Conservation (phyloP, 805 yeast genomes). For the Myxozyma kluyveri region DNA sequence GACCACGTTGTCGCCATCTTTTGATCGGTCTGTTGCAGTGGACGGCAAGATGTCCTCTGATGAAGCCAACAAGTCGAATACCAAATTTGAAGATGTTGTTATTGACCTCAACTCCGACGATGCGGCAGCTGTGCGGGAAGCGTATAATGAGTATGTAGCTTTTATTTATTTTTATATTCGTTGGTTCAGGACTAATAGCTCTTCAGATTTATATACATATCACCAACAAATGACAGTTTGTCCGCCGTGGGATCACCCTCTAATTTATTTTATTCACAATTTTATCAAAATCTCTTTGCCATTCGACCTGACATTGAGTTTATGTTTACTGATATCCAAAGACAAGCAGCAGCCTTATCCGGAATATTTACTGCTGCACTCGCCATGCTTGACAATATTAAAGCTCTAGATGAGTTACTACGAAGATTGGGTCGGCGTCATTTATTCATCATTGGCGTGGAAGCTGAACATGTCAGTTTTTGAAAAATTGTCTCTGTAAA, state of each 20-base stretch:
- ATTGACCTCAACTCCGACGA: slow-evolving; percentile 26
- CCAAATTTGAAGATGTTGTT: slow-evolving; percentile 17
- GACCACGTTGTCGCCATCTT: too few species aligned
- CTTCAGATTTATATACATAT: slow-evolving; percentile 20
- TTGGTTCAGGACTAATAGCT: background rate
- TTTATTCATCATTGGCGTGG: slow-evolving; percentile 56
- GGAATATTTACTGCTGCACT: slow-evolving; percentile 59
- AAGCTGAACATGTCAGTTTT: slow-evolving; percentile 40
- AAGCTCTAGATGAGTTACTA: slow-evolving; percentile 50
- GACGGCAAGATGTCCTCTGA: too few species aligned
- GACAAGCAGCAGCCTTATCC: slow-evolving; percentile 63
- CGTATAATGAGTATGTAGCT: slow-evolving; percentile 20
- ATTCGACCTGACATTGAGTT: slow-evolving; percentile 50
- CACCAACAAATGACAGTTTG: slow-evolving; percentile 16
- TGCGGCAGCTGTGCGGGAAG: slow-evolving; percentile 19
- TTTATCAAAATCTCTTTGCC: slow-evolving; percentile 53
- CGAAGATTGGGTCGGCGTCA: slow-evolving; percentile 56
- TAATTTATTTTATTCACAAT: slow-evolving; percentile 52
- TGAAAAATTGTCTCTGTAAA: too few species aligned
- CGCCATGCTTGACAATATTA: slow-evolving; percentile 51
- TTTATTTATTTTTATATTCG: background rate
- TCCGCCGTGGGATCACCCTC: slow-evolving; percentile 22
- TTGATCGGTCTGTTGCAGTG: too few species aligned
- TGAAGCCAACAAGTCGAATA: too few species aligned
- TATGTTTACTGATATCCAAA: slow-evolving; percentile 55